Evolutionary conservation across 768 basidiomycete genomes (phyloP).

Genomic region (Macrolepiota albuminosa): DNA sequence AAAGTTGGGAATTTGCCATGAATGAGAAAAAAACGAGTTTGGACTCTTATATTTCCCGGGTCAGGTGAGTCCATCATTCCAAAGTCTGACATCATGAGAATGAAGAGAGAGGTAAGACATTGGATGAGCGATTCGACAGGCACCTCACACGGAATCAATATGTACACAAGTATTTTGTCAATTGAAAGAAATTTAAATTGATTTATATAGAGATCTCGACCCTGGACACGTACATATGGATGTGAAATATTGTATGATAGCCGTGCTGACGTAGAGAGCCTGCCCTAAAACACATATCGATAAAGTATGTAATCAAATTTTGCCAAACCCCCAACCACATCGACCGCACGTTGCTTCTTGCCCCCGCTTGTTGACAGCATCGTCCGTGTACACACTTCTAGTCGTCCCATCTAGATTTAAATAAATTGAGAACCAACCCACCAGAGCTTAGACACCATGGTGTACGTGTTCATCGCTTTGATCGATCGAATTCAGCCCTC

Average conservation of each 20-base stretch:
- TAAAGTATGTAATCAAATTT: conserved; percentile 29
- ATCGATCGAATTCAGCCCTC: conserved; percentile 19
- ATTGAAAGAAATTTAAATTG: neutral
- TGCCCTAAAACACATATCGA: conserved; percentile 37
- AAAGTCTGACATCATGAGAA: neutral
- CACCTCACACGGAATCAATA: neutral
- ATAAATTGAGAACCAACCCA: conserved; percentile 18
- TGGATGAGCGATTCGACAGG: neutral
- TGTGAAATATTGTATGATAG: neutral
- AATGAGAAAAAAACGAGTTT: neutral
- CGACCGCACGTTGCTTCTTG: conserved; percentile 30
- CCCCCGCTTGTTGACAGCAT: conserved; percentile 14
- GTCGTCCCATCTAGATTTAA: conserved; percentile 15
- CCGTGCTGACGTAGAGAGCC: conserved; percentile 14
- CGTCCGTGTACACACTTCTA: conserved; percentile 24
- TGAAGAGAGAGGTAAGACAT: neutral
- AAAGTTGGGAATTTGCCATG: conserved; percentile 24
- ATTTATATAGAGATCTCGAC: neutral
- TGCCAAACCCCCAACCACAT: conserved; percentile 31
- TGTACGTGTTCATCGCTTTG: conserved; percentile 49
- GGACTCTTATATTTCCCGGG: neutral
- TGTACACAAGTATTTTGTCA: neutral
- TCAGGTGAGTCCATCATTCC: neutral
- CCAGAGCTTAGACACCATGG: conserved; percentile 63
- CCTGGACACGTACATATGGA: neutral